phyloP scores from a whole-genome alignment of 2,329 filamentous ascomycete species.

The Aspergillus ochraceus region DNA sequence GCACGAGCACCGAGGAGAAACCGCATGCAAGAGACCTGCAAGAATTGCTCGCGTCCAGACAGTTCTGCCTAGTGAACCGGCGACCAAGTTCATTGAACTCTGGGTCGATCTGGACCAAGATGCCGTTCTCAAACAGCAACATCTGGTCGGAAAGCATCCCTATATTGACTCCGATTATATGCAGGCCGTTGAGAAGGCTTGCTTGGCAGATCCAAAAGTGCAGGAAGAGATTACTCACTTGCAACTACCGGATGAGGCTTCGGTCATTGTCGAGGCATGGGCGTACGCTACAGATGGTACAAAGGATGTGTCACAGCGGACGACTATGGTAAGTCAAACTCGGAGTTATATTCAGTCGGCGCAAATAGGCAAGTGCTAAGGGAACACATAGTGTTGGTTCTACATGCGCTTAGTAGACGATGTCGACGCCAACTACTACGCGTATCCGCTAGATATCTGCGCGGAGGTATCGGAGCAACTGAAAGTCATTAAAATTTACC shows the following conservation, averaged over 20 bases:
- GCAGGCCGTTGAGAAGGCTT: constrained; percentile 50
- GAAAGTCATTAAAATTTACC: constrained; percentile 52
- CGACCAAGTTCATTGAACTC: constrained; percentile 24
- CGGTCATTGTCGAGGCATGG: constrained; percentile 56
- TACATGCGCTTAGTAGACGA: constrained; percentile 44
- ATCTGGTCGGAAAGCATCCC: constrained; percentile 26
- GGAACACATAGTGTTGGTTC: constrained; percentile 27
- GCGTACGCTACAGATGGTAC: constrained; percentile 54
- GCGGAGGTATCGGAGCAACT: constrained; percentile 54
- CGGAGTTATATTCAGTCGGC: background rate
- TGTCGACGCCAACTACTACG: constrained; percentile 57
- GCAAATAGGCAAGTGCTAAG: background rate
- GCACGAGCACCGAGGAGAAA: constrained; percentile 37
- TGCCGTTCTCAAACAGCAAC: constrained; percentile 14
- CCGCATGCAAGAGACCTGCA: constrained; percentile 22
- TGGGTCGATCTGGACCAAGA: constrained; percentile 22
- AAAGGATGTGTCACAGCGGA: constrained; percentile 48
- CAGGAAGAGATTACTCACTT: constrained; percentile 42
- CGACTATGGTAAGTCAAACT: constrained; percentile 46
- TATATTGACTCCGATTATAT: constrained; percentile 46
- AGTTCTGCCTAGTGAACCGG: background rate
- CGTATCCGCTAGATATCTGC: constrained; percentile 56
- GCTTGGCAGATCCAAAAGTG: constrained; percentile 45
- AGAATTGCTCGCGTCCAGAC: constrained; percentile 46
- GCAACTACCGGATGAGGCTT: constrained; percentile 46